A percentile compares a stretch with the other conserved stretches of the same genome.
phyloP scores from a whole-genome alignment of 2,329 filamentous ascomycete species.

The Alternaria postmessia region DNA sequence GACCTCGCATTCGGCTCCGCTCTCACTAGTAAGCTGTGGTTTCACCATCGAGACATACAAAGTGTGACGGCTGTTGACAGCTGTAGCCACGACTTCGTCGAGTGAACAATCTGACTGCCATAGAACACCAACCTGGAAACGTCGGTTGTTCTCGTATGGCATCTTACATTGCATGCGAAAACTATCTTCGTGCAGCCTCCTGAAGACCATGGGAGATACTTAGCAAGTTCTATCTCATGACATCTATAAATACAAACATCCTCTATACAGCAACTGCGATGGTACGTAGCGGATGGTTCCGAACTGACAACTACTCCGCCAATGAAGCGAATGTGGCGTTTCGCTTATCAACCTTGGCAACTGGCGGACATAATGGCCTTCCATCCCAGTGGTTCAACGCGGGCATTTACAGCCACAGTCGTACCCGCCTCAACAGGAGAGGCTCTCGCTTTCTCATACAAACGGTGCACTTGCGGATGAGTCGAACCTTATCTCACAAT shows the following conservation, averaged over 20 bases:
- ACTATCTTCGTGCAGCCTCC: background rate
- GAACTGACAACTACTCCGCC: background rate
- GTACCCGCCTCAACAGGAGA: constrained; percentile 3
- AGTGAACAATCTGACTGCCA: background rate
- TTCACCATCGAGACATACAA: background rate
- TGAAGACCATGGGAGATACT: background rate
- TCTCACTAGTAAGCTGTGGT: background rate
- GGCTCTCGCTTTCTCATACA: constrained; percentile 3
- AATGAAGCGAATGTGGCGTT: constrained; percentile 1
- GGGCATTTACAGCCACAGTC: constrained; percentile 6
- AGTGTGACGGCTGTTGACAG: background rate
- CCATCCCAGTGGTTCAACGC: constrained; percentile 2
- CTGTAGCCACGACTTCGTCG: background rate
- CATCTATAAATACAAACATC: background rate
- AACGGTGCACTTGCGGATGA: constrained; percentile 6
- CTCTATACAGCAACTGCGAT: background rate
- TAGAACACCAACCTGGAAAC: background rate
- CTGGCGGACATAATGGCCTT: background rate
- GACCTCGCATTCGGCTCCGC: background rate
- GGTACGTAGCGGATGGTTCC: background rate
- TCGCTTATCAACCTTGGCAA: constrained; percentile 10
- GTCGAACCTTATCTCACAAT: constrained; percentile 8
- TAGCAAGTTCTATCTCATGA: background rate
- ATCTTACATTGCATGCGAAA: background rate
- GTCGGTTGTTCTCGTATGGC: background rate